A percentile compares a stretch with the other conserved stretches of the same genome.
Evolutionary conservation across 2,329 filamentous ascomycete species (phyloP).

Genomic region (Botryotinia calthae): DNA sequence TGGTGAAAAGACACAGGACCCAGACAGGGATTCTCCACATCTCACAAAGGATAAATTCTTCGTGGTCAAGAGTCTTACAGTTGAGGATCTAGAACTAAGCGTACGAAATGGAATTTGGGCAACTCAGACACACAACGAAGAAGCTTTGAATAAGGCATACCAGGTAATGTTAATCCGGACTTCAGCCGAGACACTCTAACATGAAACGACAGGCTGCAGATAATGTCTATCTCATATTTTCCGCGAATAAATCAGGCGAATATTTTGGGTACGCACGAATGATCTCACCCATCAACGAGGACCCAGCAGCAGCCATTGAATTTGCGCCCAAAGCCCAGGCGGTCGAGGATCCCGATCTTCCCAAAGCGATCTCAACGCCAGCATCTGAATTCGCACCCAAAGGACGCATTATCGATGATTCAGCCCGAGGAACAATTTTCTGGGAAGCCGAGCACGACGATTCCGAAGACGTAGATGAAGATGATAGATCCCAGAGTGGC

Average conservation of each 20-base stretch:
- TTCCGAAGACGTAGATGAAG: slow-evolving; percentile 42
- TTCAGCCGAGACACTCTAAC: slow-evolving; percentile 23
- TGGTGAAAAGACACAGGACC: slow-evolving; percentile 21
- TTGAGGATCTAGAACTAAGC: slow-evolving; percentile 86
- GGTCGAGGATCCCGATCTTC: slow-evolving; percentile 60
- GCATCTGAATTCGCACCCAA: slow-evolving; percentile 75
- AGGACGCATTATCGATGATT: slow-evolving; percentile 89
- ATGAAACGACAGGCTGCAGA: slow-evolving; percentile 60
- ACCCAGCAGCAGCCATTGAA: slow-evolving; percentile 66
- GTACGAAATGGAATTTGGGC: slow-evolving; percentile 89
- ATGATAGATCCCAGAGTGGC: slow-evolving; percentile 43
- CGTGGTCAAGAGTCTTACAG: slow-evolving; percentile 86
- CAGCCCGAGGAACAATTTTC: slow-evolving; percentile 90
- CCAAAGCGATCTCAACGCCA: slow-evolving; percentile 76
- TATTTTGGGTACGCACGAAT: slow-evolving; percentile 96
- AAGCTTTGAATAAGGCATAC: slow-evolving; percentile 77
- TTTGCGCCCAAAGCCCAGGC: slow-evolving; percentile 65
- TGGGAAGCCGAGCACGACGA: slow-evolving; percentile 79
- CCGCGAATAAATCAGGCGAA: slow-evolving; percentile 94
- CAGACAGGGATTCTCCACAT: slow-evolving; percentile 13
- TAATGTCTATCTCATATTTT: slow-evolving; percentile 89
- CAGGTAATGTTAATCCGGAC: slow-evolving; percentile 52
- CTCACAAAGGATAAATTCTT: slow-evolving; percentile 73
- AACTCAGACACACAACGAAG: slow-evolving; percentile 90
- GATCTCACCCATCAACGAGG: slow-evolving; percentile 77